These are phyloP conservation scores for Venustampulla echinocandica DNA, from an alignment of 495 filamentous ascomycete genomes.

Conservation along the genomic window DNA sequence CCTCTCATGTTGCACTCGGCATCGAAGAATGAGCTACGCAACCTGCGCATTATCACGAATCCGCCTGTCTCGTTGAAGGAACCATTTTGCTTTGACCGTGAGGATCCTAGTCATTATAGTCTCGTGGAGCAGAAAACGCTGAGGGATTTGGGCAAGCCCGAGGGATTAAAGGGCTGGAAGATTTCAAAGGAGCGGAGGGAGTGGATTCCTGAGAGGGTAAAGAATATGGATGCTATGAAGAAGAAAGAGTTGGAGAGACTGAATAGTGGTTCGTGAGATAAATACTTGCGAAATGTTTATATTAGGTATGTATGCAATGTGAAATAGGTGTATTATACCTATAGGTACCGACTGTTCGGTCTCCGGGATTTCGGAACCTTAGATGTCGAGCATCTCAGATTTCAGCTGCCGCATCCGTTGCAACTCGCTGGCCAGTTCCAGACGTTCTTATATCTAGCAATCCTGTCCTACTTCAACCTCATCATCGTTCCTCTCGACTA, in stretches of 20 bases:
- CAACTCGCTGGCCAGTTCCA: too few relatives aligned
- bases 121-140: conserved; percentile 64
- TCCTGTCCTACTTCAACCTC: too few relatives aligned
- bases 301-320: too few relatives aligned
- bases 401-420: too few relatives aligned
- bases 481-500: too few relatives aligned
- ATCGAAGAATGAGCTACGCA: conserved; percentile 49
- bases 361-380: too few relatives aligned
- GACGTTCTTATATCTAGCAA: too few relatives aligned
- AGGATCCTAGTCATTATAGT: conserved; percentile 49
- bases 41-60: conserved; percentile 62
- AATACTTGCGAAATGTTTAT: too few relatives aligned
- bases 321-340: too few relatives aligned
- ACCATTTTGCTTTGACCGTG: conserved; percentile 57
- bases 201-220: conserved; percentile 32
- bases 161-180: conserved; percentile 53
- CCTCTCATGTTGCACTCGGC: conserved; percentile 67
- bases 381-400: too few relatives aligned
- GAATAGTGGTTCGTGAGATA: too few relatives aligned
- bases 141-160: conserved; percentile 44
- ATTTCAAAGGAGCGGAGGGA: conserved; percentile 30
- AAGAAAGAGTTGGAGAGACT: conserved; percentile 33
- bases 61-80: conserved; percentile 54
- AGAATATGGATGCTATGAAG: conserved; percentile 43
- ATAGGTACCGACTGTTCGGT: too few relatives aligned